Evolutionary conservation across 2,329 filamentous ascomycete species (phyloP), one percentile per base, ranked within the genome.

Genomic region (Fusarium domesticum): DNA sequence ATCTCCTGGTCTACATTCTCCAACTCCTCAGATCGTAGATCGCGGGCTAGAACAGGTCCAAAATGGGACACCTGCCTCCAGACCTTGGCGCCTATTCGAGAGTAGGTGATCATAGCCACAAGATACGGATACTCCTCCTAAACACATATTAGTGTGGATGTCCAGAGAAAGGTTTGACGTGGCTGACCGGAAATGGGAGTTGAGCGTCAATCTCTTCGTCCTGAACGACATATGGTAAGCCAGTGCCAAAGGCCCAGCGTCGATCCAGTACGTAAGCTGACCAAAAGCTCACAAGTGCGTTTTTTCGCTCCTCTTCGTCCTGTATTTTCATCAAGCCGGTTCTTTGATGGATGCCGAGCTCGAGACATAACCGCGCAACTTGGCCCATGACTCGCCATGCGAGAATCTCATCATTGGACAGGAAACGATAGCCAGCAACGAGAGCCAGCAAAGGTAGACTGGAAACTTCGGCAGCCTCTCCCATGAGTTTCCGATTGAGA

Each of bases 321-420:
- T 75, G 68, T 36, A 92, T 88, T 45, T 78, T 80, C 41, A 83
- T 71, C 45, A 95, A 75, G 0, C 84, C 87, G 51, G 89, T 84
- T 44, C 81, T 78, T 33, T 88, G 80, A 69, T 96, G 89, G n/a
- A 96, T 74, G 3, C 90, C 91, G 47, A 95, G 72, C 64, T 90
- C 87, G 19, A 89, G 70, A 51, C 88, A 95, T 64, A 93, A 77
- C 5, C 90, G 79, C 12, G 86, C 81, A 4, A 90, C 87, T 50
- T 95, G 77, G 2, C 91, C 91, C 62, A 95, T 91, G 35, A 93
- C 77, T 11, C 91, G 81, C 85, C 92, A 96, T 0, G 89, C 87
- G 40, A 93, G 77, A 3, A 86, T 77, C 64, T 96, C 91, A 51
- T 96, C 88, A 56, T 92, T 90, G 31, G 81, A 83, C 39, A 95